Evolutionary conservation across 768 basidiomycete species (phyloP), one percentile per base, ranked within the genome.

Genomic region (Mrakia gelida): DNA sequence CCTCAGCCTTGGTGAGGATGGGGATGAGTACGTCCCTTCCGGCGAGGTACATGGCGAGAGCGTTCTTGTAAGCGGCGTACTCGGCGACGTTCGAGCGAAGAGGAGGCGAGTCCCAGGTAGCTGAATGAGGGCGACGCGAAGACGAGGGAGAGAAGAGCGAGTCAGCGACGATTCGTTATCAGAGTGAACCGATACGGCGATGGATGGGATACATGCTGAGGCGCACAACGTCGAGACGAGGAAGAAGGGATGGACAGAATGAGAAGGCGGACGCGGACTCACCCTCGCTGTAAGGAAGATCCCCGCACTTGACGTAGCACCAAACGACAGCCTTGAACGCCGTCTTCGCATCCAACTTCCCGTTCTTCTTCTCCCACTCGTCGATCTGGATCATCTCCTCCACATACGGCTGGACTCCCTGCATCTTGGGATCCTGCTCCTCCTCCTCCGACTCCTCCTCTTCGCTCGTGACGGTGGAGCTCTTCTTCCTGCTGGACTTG

Each of bases 31-130:
- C 89, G 5, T 82, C 75, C 9, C 89, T 88, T 8, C 92, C 89
- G 23, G 84, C 85, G 10, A 96, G 82, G 83, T 89, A 96, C 52
- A 88, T 86, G 54, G 83, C 80, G 82, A 97, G 90, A 7, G 94
- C 95, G 2, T 81, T 84, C 79, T 88, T 84, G 82, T 91, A 98
- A 0, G 90, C 89, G 0, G 85, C 81, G 84, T 92, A 92, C 11
- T 88, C 87, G 1, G 85, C 81, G 71, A 91, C 90, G 26, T 85
- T 86, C 52, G 23, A 8, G 52, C 80, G 82, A 13, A 87, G 88
- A 52, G 94, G 93, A 0, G 95, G 94, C 26, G 94, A 89, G 85
- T 97, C 95, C 93, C 94, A 96, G 16, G 92, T 90, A n/a, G 92
- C 94, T 96, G 81, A 13, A 45, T 2, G 45, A 45, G 45, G 11